Base-by-base conservation (phyloP, 73 alveolate species). In the Strombidium stylifer region DNA sequence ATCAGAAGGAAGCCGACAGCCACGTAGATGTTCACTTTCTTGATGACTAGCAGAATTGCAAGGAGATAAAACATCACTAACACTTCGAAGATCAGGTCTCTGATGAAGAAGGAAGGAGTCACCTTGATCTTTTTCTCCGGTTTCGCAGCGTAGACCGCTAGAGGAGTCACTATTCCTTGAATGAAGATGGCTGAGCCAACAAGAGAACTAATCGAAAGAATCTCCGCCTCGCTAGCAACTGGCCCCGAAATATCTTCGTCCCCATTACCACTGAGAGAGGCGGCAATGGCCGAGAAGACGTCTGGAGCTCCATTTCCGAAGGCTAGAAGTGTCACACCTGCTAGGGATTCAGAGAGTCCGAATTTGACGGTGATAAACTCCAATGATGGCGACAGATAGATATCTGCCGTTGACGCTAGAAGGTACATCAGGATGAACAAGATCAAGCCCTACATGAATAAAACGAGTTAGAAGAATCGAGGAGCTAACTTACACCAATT, bases 251-350 rank as follows among this genome's bases (percentile, higher is more conserved):
- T 35, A 35, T 35, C 8, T 8, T 10, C 8, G 45, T 12, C 45
- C 12, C 15, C 45, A 10, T 35, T 10, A 10, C 15, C 8, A 10
- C 12, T 35, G 15, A 10, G n/a, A n/a, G 42, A 32, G 10, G 42
- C 42, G 16, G 90, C 81, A 24, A 96, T 59, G 25, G 98, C 85
- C 0, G 99, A 85, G 39, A 96, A 65, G 15, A 96, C 98, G 79
- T 96, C 99, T 39, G 98, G 97, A 2, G 99, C 99, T 19, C 99
- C 99, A 78, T 94, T 96, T 6, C 98, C 98, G 42, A 96, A 92
- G 44, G 99, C 99, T 35, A 96, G 79, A 10, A 96, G 70, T 7
- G 99, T 96, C 10, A 88, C 94, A 32, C 42, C 92, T 16, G 96
- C 93, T 36, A 87, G 41, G 1, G 88, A 39, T 34, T 87, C 81